Evolutionary conservation across 2,329 filamentous ascomycete genomes (phyloP).

Genomic region (Fusarium brachygibbosum): DNA sequence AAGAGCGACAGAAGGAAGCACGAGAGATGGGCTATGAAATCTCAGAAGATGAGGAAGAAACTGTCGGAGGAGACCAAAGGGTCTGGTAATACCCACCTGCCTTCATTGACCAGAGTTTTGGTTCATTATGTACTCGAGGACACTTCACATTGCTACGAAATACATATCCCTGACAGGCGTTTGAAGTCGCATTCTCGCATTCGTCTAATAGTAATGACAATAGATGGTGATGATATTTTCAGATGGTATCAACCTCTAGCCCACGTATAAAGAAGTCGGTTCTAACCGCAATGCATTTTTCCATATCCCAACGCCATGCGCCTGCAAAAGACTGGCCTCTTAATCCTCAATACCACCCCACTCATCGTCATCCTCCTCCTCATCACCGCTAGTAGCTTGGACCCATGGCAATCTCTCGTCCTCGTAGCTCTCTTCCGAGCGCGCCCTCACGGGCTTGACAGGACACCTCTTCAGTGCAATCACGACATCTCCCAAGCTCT

Average conservation of each 20-base stretch:
- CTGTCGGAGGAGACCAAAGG: slow-evolving; percentile 50
- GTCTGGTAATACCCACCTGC: slow-evolving; percentile 39
- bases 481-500: slow-evolving; percentile 67
- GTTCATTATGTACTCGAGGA: not conserved
- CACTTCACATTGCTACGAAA: slow-evolving; percentile 30
- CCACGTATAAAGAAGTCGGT: slow-evolving; percentile 26
- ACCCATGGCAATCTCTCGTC: slow-evolving; percentile 81
- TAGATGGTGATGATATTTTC: slow-evolving; percentile 39
- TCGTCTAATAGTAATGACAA: slow-evolving; percentile 28
- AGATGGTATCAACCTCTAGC: slow-evolving; percentile 46
- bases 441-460: slow-evolving; percentile 78
- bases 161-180: slow-evolving; percentile 40
- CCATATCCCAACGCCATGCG: slow-evolving; percentile 48
- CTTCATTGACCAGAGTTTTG: slow-evolving; percentile 5
- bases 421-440: slow-evolving; percentile 76
- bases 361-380: slow-evolving; percentile 57
- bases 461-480: slow-evolving; percentile 69
- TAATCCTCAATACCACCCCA: slow-evolving; percentile 80
- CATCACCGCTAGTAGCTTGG: slow-evolving; percentile 51
- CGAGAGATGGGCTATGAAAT: slow-evolving; percentile 58
- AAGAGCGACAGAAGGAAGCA: slow-evolving; percentile 57
- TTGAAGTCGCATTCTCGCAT: slow-evolving; percentile 29
- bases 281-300: slow-evolving; percentile 32
- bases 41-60: slow-evolving; percentile 51
- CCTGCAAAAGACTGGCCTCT: slow-evolving; percentile 43